phyloP scores from a whole-genome alignment of 2,329 filamentous ascomycete genomes.

The Trichoderma sp. region DNA sequence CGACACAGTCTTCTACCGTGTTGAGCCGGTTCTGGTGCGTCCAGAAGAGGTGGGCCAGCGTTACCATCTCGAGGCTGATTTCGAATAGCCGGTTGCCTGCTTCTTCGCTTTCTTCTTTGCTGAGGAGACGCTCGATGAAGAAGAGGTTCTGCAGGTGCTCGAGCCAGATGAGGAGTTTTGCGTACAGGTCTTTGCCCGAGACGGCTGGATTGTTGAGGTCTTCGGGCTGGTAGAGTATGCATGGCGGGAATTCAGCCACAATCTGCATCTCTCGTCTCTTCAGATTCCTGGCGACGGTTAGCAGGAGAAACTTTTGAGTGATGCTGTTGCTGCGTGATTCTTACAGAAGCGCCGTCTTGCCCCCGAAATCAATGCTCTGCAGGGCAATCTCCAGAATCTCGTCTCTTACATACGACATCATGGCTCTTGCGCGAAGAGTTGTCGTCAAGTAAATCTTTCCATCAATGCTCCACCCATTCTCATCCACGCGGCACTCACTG shows the following conservation, averaged over 20 bases:
- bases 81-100: slow-evolving; percentile 39
- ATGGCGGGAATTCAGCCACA: slow-evolving; percentile 13
- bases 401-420: slow-evolving; percentile 17
- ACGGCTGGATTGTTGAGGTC: slow-evolving; percentile 48
- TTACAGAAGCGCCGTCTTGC: slow-evolving; percentile 10
- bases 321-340: background rate
- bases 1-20: slow-evolving; percentile 39
- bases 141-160: slow-evolving; percentile 55
- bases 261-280: slow-evolving; percentile 12
- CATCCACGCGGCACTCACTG: slow-evolving; percentile 11
- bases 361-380: slow-evolving; percentile 10
- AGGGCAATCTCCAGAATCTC: slow-evolving; percentile 17
- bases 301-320: background rate
- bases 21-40: slow-evolving; percentile 43
- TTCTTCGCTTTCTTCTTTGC: slow-evolving; percentile 36
- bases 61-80: slow-evolving; percentile 45
- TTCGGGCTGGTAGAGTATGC: slow-evolving; percentile 4
- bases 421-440: slow-evolving; percentile 12
- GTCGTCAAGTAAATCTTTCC: slow-evolving; percentile 13
- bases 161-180: slow-evolving; percentile 46
- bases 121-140: slow-evolving; percentile 53
- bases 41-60: slow-evolving; percentile 44
- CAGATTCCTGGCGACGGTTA: background rate
- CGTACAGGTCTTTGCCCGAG: slow-evolving; percentile 38
- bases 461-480: slow-evolving; percentile 19